These are phyloP conservation scores for Penicillium sclerotiorum DNA, from an alignment of 2,329 filamentous ascomycete genomes.

Conservation along the genomic window DNA sequence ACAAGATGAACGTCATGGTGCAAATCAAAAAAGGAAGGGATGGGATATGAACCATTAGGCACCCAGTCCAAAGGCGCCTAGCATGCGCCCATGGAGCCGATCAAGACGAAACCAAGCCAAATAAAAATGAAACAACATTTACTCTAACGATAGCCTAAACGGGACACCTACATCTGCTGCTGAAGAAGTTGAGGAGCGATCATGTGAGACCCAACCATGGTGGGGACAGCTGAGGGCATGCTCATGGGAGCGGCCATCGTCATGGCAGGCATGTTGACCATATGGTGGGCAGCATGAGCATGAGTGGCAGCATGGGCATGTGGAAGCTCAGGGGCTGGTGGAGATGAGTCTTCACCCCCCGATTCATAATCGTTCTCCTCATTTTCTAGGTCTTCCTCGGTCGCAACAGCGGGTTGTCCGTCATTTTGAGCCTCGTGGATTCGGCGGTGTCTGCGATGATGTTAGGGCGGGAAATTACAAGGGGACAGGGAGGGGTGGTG, in stretches of 20 bases:
- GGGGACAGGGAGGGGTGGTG: background rate
- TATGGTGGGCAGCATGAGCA: slow-evolving; percentile 24
- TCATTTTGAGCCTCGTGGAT: slow-evolving; percentile 79
- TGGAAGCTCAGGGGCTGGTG: slow-evolving; percentile 26
- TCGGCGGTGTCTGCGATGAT: slow-evolving; percentile 60
- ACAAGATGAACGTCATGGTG: slow-evolving; percentile 8
- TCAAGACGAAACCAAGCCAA: slow-evolving; percentile 6
- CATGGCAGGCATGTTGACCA: slow-evolving; percentile 35
- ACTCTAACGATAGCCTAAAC: background rate
- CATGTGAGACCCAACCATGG: slow-evolving; percentile 46
- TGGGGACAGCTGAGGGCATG: slow-evolving; percentile 41
- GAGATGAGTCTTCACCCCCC: slow-evolving; percentile 76
- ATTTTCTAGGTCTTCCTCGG: slow-evolving; percentile 85
- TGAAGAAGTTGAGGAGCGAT: slow-evolving; percentile 47
- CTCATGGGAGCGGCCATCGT: slow-evolving; percentile 38
- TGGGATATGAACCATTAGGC: slow-evolving; percentile 2
- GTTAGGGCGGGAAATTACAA: slow-evolving; percentile 38
- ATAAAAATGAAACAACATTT: background rate
- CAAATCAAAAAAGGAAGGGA: slow-evolving; percentile 14
- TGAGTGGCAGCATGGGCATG: background rate
- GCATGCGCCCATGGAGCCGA: slow-evolving; percentile 2
- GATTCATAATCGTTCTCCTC: slow-evolving; percentile 84
- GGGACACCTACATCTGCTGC: slow-evolving; percentile 40
- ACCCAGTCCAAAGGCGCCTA: slow-evolving; percentile 6
- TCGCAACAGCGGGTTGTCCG: slow-evolving; percentile 47